Evolutionary conservation across 2,329 filamentous ascomycete species (phyloP).

Genomic region (Alternaria sp.): DNA sequence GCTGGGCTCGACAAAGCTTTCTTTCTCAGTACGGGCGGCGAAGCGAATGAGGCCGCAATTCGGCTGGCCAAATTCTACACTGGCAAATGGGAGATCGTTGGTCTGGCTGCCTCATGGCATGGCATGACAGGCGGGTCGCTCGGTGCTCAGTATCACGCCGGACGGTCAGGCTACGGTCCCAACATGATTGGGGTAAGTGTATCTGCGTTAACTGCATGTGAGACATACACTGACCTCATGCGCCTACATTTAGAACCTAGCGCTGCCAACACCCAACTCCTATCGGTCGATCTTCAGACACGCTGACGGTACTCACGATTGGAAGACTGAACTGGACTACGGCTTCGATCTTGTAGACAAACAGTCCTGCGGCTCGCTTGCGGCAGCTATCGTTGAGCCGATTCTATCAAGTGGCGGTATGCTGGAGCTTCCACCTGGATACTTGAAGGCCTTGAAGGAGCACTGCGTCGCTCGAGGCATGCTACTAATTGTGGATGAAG

Average conservation of each 20-base stretch:
- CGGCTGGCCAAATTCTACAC: conserved; percentile 69
- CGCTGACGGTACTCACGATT: conserved; percentile 67
- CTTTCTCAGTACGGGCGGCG: conserved; percentile 45
- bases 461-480: conserved; percentile 45
- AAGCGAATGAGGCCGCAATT: conserved; percentile 64
- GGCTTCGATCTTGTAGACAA: conserved; percentile 67
- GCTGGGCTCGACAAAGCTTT: conserved; percentile 42
- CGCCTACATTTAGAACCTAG: conserved; percentile 48
- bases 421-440: conserved; percentile 64
- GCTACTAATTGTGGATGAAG: conserved; percentile 49
- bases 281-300: conserved; percentile 68
- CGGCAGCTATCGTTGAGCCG: conserved; percentile 68
- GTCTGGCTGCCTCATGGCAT: conserved; percentile 65
- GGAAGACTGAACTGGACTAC: conserved; percentile 68
- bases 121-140: conserved; percentile 64
- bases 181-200: conserved; percentile 55
- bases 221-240: background rate
- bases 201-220: background rate
- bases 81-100: conserved; percentile 70
- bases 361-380: conserved; percentile 66
- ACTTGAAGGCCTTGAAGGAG: conserved; percentile 62
- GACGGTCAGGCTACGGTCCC: conserved; percentile 56
- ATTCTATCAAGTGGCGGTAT: conserved; percentile 67
- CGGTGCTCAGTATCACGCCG: conserved; percentile 62
- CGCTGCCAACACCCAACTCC: conserved; percentile 65